Percentiles rank a stretch among this genome's conserved stretches.
Evolutionary conservation across 2,329 filamentous ascomycete species (phyloP).

Genomic region (Aspergillus niger): DNA sequence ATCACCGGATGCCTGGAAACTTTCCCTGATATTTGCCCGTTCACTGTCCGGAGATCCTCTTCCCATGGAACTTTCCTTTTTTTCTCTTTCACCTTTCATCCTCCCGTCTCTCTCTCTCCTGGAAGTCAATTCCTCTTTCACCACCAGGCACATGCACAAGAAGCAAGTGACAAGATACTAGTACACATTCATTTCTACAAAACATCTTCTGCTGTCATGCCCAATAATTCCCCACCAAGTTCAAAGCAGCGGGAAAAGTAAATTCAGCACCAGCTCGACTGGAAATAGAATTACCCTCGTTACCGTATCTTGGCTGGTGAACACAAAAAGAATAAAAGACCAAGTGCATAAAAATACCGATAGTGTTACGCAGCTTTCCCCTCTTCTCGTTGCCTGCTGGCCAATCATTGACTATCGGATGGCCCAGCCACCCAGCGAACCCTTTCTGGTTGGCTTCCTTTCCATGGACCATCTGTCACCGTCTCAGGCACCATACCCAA

Average conservation of each 20-base stretch:
- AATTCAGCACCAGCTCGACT: not conserved
- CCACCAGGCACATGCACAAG: no score
- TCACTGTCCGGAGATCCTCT: not conserved
- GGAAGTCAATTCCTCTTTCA: not conserved
- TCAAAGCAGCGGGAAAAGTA: not conserved
- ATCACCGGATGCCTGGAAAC: conserved; percentile 4
- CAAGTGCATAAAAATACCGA: not conserved
- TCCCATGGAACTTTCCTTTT: not conserved
- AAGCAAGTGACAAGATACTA: no score
- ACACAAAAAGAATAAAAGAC: conserved; percentile 7
- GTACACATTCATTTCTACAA: no score
- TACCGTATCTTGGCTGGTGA: not conserved
- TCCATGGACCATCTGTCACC: conserved; percentile 10
- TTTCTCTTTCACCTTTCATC: not conserved
- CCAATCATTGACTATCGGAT: conserved; percentile 3
- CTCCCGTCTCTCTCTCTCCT: not conserved
- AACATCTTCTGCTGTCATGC: not conserved
- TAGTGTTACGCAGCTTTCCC: conserved; percentile 14
- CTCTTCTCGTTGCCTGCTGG: not conserved
- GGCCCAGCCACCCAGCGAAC: conserved; percentile 16
- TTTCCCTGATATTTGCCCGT: not conserved
- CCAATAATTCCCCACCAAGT: not conserved
- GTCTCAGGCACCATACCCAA: conserved; percentile 6
- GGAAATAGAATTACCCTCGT: conserved; percentile 8
- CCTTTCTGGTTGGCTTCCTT: conserved; percentile 1